Percentiles rank a stretch among this genome's conserved stretches.
phyloP scores from a whole-genome alignment of 805 yeast species.

The Metschnikowia kofuensis region DNA sequence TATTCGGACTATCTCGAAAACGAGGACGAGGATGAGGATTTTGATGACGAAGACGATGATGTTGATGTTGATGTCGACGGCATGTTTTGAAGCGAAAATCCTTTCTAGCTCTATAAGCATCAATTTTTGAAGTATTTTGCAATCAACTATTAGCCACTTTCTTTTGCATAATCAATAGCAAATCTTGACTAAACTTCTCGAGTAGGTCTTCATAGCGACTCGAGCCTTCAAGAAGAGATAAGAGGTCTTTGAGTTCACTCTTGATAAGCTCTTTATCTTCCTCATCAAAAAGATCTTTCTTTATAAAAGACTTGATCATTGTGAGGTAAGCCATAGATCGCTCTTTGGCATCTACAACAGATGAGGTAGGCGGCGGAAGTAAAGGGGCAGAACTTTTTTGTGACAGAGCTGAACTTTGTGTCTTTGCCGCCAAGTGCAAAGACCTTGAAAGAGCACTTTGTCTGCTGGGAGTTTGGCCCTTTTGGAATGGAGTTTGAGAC shows the following conservation, averaged over 20 bases:
- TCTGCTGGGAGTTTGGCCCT: neutral
- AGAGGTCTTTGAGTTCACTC: slow-evolving; percentile 21
- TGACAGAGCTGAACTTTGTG: slow-evolving; percentile 1
- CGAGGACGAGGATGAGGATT: slow-evolving; percentile 3
- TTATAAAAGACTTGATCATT: slow-evolving; percentile 13
- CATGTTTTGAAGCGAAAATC: neutral
- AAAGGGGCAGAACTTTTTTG: slow-evolving; percentile 1
- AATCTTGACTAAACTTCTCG: slow-evolving; percentile 37
- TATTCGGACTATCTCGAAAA: slow-evolving; percentile 8
- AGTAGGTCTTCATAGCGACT: slow-evolving; percentile 22
- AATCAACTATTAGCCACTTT: slow-evolving; percentile 15
- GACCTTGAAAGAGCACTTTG: slow-evolving; percentile 1
- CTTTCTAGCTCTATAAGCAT: too few species aligned
- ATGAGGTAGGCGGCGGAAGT: slow-evolving; percentile 6
- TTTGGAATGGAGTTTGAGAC: slow-evolving; percentile 1
- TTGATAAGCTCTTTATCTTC: slow-evolving; percentile 19
- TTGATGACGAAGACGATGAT: slow-evolving; percentile 8
- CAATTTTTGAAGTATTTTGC: too few species aligned
- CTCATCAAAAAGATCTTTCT: slow-evolving; percentile 8
- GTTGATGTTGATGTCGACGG: slow-evolving; percentile 1
- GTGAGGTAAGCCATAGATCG: slow-evolving; percentile 13
- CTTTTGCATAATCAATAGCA: slow-evolving; percentile 27
- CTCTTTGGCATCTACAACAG: slow-evolving; percentile 13
- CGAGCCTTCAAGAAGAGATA: slow-evolving; percentile 17
- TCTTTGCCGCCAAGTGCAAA: slow-evolving; percentile 2